Evolutionary conservation across 495 filamentous ascomycete genomes (phyloP), one percentile per base, ranked within the genome.

Genomic region (Margaritispora aquatica): DNA sequence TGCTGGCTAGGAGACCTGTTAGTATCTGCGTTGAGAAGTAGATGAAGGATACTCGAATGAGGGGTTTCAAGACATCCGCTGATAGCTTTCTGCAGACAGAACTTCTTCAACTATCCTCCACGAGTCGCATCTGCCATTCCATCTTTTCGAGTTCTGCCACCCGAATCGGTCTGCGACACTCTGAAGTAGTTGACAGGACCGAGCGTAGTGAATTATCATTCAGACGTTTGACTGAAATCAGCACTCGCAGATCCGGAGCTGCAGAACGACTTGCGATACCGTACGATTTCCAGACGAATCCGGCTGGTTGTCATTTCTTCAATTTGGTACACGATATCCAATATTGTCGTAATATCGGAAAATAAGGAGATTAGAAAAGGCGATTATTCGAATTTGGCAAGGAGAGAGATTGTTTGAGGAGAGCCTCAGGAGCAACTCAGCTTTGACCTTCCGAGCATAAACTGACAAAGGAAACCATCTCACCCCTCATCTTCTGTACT

Each of bases 151-250:
- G 38, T 44, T 44, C 15, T 44, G 38, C 17, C 38, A 44, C 38
- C 38, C 38, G 38, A 44, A 8, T 44, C 38, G 19, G 15, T 2
- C 38, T 44, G 38, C 38, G 38, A 44, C 38, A 44, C 7, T 44
- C 17, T 44, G 38, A 44, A 44, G 17, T 44, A 44, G 11, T n/a
- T 44, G 13, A 53, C 59, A 54, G 59, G 59, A 29, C 63, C 63
- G 63, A 66, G 63, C 63, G 59, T 60, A 59, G 29, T 7, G 15
- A 10, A 44, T n/a, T 44, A 44, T 8, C 38, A 44, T 44, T 44
- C 15, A 44, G 38, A 44, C 38, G 15, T 44, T n/a, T 3, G 19
- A n/a, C n/a, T 17, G 38, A 44, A 3, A 44, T n/a, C 38, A 10
- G 19, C 10, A 8, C 19, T 44, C 8, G 38, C 11, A 44, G 38